Base-by-base conservation (phyloP, 192 early-diverging fungal species). In the Rhizophagus clarus region DNA sequence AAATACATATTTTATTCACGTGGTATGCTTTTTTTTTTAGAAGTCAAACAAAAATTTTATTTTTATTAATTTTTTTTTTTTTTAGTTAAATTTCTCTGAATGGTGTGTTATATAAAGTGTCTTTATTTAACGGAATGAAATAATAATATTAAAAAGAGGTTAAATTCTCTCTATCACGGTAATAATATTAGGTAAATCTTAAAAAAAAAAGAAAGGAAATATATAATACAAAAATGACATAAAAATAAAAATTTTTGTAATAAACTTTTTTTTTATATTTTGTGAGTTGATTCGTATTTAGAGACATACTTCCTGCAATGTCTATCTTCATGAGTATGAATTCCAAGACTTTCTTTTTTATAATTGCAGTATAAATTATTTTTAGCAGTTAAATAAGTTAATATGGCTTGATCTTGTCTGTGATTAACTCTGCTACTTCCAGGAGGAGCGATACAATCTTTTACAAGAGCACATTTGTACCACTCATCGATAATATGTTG, bases 391-490 rank as follows among this genome's bases (percentile, higher is more conserved):
- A 89, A 72, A 61, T 85, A 86, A 0, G 87, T 88, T 20, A 89
- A 61, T 0, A 85, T 85, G 0, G 88, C 76, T 32, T 85, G 84
- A 61, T 85, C 84, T 61, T 85, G 88, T 4, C 88, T 81, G 82
- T 89, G 88, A 47, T 89, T 89, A 0, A 40, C 56, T 7, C 88
- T 64, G 0, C 83, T 85, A 2, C 87, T 87, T 0, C 87, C 88
- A 29, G 81, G 63, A n/a, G 87, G 88, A 0, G 88, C 88, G 62
- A 89, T 89, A 72, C 88, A 89, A 11, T 87, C 80, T 70, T 88
- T 84, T 29, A 68, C 80, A 37, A 73, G 26, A 0, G 82, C 83
- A 76, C 87, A 89, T 7, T 84, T 63, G 5, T 81, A 77, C 88
- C 88, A 89, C 0, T 86, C 84, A 11, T 79, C 70, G 28, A 89